Base-by-base conservation (phyloP, 352 stramenopile species). In the Globisporangium polare region DNA sequence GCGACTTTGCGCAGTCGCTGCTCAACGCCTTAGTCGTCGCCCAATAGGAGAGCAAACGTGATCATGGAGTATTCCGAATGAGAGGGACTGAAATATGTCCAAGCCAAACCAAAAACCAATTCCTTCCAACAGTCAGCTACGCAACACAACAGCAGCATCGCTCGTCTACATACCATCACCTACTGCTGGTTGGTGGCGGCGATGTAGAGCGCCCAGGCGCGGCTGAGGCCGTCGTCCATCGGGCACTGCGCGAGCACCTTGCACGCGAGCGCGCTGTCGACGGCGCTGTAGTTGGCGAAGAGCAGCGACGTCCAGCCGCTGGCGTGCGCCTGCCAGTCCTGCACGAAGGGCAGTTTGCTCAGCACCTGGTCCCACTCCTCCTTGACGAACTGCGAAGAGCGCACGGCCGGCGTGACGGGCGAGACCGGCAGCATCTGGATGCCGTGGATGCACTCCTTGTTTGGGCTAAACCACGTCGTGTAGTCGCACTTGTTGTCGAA, bases 401-500 rank as follows among this genome's bases (percentile, higher is more conserved):
- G 77, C 2, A 80, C 73, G 17, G 73, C 64, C 52, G 75, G 67
- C 17, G 78, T 65, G 52, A 88, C 78, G 7, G 80, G 77, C 35
- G 79, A 86, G 27, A 90, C 69, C 0, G 80, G 80, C 5, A 90
- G 66, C 80, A 90, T 90, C 70, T 90, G 80, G 58, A 90, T 90
- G 53, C 80, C 80, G 65, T 90, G 80, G 50, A 90, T 90, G 65
- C 80, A 90, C 31, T 89, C 73, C 65, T 85, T 84, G 53, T 85
- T 79, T 5, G 80, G 73, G 37, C 77, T 89, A 65, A 90, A 90
- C 80, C 80, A 90, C 42, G 80, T 90, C 13, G 80, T 61, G 65
- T 88, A 90, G 66, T 90, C 80, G 46, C 71, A 83, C 53, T 90
- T 90, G 72, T 89, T 89, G 63, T 89, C 80, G 59, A 90, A 90